phyloP scores from a whole-genome alignment of 164 flowering plant genomes.

The Tinospora cordifolia region DNA sequence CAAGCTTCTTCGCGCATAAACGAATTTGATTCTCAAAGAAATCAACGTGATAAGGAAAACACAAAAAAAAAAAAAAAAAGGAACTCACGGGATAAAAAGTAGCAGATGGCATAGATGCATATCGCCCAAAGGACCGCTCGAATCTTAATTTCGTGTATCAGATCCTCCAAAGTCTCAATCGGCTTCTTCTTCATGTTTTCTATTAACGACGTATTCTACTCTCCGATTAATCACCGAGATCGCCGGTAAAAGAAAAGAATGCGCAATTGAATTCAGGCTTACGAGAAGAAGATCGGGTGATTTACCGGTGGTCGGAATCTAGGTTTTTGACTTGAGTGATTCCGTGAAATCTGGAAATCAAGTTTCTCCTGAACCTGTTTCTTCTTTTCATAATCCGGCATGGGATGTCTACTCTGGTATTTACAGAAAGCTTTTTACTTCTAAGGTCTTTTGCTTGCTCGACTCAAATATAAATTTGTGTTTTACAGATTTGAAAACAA shows the following conservation, averaged over 20 bases:
- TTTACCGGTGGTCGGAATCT: neutral
- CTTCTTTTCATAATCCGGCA: too few relatives aligned
- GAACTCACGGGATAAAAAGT: constrained; percentile 79
- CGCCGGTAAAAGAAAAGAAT: neutral
- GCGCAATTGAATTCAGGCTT: neutral
- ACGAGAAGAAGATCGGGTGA: neutral
- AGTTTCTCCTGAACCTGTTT: too few relatives aligned
- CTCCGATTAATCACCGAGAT: neutral
- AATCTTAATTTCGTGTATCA: constrained; percentile 78
- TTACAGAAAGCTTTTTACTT: too few relatives aligned
- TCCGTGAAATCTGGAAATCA: neutral
- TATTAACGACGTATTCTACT: neutral
- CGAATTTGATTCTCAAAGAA: neutral
- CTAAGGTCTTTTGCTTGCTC: too few relatives aligned
- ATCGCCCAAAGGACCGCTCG: constrained; percentile 85
- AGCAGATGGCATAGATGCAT: constrained; percentile 55
- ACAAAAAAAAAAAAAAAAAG: too few relatives aligned
- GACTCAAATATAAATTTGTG: too few relatives aligned
- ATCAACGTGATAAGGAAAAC: neutral
- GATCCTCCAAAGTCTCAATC: constrained; percentile 79
- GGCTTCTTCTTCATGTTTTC: constrained; percentile 57
- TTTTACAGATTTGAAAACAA: too few relatives aligned
- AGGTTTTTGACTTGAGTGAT: neutral
- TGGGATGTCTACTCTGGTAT: too few relatives aligned
- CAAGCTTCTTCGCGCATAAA: neutral